phyloP scores from a whole-genome alignment of 2,329 filamentous ascomycete species.

The Scedosporium aurantiacum region DNA sequence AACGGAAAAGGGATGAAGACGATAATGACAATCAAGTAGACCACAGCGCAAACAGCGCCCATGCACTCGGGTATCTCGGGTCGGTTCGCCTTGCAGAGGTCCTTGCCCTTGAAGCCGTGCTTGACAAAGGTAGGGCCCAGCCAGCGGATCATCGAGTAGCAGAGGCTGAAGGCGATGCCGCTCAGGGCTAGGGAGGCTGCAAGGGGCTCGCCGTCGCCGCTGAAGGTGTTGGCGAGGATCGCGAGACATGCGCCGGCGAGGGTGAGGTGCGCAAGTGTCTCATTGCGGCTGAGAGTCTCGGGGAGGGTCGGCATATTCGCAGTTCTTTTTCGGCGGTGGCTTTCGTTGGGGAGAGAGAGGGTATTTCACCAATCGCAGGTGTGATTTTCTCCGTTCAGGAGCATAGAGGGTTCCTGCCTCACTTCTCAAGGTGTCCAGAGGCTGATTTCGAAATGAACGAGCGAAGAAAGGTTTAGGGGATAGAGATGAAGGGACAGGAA shows the following conservation, averaged over 20 bases:
- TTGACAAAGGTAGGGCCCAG: slow-evolving; percentile 81
- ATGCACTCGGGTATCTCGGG: slow-evolving; percentile 88
- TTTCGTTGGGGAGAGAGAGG: not conserved
- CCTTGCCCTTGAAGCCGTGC: slow-evolving; percentile 79
- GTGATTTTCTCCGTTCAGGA: too few species aligned
- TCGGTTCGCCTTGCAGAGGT: slow-evolving; percentile 62
- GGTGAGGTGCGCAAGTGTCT: slow-evolving; percentile 45
- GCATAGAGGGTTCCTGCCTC: too few species aligned
- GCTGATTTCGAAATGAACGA: too few species aligned
- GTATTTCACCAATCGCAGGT: too few species aligned
- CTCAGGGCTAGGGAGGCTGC: slow-evolving; percentile 82
- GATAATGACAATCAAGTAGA: slow-evolving; percentile 82
- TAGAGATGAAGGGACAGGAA: not conserved
- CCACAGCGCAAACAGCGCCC: slow-evolving; percentile 85
- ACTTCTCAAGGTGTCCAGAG: too few species aligned
- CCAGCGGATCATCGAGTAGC: slow-evolving; percentile 85
- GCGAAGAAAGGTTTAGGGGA: not conserved
- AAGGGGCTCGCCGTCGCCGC: slow-evolving; percentile 77
- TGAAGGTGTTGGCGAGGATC: slow-evolving; percentile 70
- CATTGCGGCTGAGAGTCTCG: slow-evolving; percentile 35
- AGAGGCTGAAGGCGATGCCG: slow-evolving; percentile 68
- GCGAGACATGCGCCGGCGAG: slow-evolving; percentile 59
- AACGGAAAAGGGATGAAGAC: slow-evolving; percentile 94
- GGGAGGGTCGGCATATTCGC: slow-evolving; percentile 8
- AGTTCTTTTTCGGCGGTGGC: not conserved